Percentiles rank a stretch among this genome's conserved stretches.
These are phyloP conservation scores for Penicillium daleae DNA, from an alignment of 495 filamentous ascomycete species.

Conservation along the genomic window DNA sequence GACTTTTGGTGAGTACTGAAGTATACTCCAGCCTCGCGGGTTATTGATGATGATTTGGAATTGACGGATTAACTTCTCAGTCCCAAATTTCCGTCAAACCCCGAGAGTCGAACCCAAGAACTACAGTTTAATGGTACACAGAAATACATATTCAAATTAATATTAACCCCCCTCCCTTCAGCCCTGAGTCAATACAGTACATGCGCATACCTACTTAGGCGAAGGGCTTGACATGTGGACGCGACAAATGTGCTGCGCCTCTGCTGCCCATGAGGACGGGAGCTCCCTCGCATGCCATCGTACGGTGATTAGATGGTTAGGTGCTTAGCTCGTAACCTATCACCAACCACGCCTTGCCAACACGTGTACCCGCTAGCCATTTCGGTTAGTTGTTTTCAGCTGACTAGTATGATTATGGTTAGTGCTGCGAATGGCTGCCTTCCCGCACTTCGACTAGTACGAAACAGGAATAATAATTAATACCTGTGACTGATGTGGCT, in stretches of 20 bases:
- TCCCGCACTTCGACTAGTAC: background rate
- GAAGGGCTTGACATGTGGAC: slow-evolving; percentile 4
- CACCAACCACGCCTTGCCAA: background rate
- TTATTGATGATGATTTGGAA: background rate
- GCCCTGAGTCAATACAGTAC: background rate
- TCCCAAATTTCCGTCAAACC: background rate
- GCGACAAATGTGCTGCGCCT: background rate
- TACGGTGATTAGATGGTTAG: background rate
- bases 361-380: background rate
- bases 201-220: background rate
- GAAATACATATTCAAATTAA: too few relatives aligned
- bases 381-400: background rate
- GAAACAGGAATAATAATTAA: background rate
- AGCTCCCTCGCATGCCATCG: background rate
- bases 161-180: background rate
- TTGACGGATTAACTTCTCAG: slow-evolving; percentile 1
- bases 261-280: background rate
- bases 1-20: too few relatives aligned
- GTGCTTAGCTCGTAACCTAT: slow-evolving; percentile 2
- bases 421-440: background rate
- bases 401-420: background rate
- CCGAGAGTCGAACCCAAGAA: slow-evolving; percentile 7
- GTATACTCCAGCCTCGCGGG: background rate
- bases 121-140: background rate
- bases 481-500: background rate